These are phyloP conservation scores for Melampsora americana DNA, from an alignment of 1,284 basidiomycete genomes.

Conservation along the genomic window DNA sequence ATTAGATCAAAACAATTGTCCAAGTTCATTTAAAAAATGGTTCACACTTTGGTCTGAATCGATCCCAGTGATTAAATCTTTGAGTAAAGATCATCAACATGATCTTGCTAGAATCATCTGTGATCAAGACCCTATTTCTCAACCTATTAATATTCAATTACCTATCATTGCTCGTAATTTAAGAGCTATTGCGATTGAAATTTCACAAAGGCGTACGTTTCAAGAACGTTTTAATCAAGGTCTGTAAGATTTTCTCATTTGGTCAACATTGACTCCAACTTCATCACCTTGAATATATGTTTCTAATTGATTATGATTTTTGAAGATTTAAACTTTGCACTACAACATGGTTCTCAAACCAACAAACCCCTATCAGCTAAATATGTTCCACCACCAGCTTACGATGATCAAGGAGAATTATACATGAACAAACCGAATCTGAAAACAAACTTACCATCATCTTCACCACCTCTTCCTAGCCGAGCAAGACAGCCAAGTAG, in stretches of 20 bases:
- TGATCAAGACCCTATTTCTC: conserved; percentile 27
- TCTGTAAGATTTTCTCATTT: neutral
- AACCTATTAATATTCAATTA: conserved; percentile 30
- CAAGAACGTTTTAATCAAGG: conserved; percentile 39
- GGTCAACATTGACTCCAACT: neutral
- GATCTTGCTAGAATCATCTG: conserved; percentile 41
- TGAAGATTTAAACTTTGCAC: conserved; percentile 29
- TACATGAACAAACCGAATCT: too few species aligned
- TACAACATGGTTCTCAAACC: conserved; percentile 23
- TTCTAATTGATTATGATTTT: neutral
- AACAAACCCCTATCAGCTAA: conserved; percentile 10
- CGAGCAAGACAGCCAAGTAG: too few species aligned
- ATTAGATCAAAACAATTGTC: conserved; percentile 25
- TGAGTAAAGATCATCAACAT: conserved; percentile 19
- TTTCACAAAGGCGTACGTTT: conserved; percentile 42
- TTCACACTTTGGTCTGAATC: conserved; percentile 33
- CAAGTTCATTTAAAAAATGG: conserved; percentile 39
- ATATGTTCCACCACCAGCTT: conserved; percentile 31
- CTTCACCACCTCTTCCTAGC: too few species aligned
- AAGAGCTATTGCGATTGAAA: conserved; percentile 33
- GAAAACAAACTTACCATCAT: too few species aligned
- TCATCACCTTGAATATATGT: neutral
- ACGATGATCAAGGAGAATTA: neutral
- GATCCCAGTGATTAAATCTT: conserved; percentile 27
- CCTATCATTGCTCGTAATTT: conserved; percentile 34